Evolutionary conservation across 257 asterid species (phyloP).

Genomic region (Solanum microdontum): DNA sequence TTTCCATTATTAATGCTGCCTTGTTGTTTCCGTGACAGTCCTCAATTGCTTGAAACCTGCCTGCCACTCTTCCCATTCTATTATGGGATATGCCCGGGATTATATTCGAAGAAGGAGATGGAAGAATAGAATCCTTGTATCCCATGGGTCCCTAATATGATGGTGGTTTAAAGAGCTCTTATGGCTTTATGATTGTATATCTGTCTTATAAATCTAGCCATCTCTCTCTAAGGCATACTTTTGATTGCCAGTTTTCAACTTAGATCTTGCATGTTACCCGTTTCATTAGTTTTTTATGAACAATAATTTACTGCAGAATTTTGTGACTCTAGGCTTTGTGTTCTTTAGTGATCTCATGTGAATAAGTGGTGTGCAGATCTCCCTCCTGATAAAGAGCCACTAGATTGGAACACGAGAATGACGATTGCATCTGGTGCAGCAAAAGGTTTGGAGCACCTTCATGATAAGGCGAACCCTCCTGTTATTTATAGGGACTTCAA

Average conservation of each 20-base stretch:
- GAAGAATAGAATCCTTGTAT: neutral
- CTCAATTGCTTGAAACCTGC: neutral
- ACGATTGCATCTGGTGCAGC: slow-evolving; percentile 99
- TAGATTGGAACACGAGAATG: slow-evolving; percentile 98
- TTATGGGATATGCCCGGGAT: neutral
- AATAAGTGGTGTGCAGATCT: slow-evolving; percentile 41
- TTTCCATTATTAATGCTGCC: neutral
- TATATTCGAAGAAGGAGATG: neutral
- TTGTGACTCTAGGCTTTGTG: neutral
- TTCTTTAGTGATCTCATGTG: neutral
- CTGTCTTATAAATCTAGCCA: neutral
- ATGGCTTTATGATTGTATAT: neutral
- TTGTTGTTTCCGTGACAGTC: neutral
- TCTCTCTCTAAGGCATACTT: neutral
- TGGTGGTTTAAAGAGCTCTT: neutral
- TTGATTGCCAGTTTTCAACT: neutral
- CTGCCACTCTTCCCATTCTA: neutral
- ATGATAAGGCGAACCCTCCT: slow-evolving; percentile 96
- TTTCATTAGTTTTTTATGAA: neutral
- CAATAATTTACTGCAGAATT: neutral
- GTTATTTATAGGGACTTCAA: slow-evolving; percentile 94
- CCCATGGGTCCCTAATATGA: neutral
- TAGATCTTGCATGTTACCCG: neutral
- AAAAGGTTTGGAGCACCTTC: slow-evolving; percentile 91
- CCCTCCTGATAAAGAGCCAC: slow-evolving; percentile 77